Evolutionary conservation across 108 stramenopile species (phyloP).

Genomic region (Cyclotella choctawhatcheeana): DNA sequence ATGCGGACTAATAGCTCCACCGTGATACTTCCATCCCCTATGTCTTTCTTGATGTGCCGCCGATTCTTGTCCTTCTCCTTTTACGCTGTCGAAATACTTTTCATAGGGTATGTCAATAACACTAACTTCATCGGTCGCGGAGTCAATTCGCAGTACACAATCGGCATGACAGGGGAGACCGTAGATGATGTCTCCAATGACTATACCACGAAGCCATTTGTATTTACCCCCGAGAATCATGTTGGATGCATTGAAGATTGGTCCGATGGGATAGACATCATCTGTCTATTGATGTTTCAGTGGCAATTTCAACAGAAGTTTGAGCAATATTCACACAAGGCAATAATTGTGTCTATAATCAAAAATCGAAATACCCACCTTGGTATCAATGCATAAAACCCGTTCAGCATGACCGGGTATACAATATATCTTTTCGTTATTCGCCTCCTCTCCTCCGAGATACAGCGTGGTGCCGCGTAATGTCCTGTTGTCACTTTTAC

Average conservation of each 20-base stretch:
- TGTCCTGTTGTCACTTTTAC: constrained; percentile 22
- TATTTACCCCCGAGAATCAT: constrained; percentile 55
- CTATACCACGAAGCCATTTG: constrained; percentile 92
- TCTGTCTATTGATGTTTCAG: too few species aligned
- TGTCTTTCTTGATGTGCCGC: constrained; percentile 52
- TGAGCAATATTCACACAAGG: too few species aligned
- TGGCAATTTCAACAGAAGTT: too few species aligned
- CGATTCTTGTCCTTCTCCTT: constrained; percentile 1
- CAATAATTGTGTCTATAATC: too few species aligned
- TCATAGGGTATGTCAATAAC: constrained; percentile 75
- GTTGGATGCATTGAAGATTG: constrained; percentile 47
- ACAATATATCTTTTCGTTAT: constrained; percentile 78
- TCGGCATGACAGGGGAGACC: constrained; percentile 88
- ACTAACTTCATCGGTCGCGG: constrained; percentile 60
- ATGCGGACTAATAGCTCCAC: constrained; percentile 69
- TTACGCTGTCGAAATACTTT: constrained; percentile 58
- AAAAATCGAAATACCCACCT: not conserved
- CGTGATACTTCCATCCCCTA: constrained; percentile 86
- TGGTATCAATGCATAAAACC: constrained; percentile 4
- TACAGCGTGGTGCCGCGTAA: constrained; percentile 57
- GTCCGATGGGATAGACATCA: constrained; percentile 70
- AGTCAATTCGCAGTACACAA: constrained; percentile 72
- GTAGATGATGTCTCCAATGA: constrained; percentile 70
- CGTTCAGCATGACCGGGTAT: constrained; percentile 68
- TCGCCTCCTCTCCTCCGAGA: constrained; percentile 77